Conservation (phyloP, 2,329 filamentous ascomycete species). For the Hymenoscyphus fraxineus region DNA sequence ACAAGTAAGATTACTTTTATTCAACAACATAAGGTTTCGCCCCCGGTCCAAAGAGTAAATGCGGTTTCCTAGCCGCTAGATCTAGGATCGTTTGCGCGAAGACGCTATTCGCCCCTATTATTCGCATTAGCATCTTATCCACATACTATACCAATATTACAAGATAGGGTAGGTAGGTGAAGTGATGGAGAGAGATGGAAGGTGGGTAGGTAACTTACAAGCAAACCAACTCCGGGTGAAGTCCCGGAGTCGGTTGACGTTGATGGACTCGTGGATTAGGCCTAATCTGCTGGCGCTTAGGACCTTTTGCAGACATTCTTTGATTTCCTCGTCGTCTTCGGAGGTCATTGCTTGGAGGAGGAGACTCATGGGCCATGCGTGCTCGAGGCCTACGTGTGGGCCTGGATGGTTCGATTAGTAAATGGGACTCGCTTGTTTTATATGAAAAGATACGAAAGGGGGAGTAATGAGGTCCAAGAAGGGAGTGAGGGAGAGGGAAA, state of each 20-base stretch:
- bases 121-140: neutral
- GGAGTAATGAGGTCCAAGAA: neutral
- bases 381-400: constrained; percentile 72
- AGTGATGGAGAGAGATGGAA: neutral
- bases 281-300: constrained; percentile 72
- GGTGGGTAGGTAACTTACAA: constrained; percentile 43
- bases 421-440: neutral
- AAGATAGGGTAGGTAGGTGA: constrained; percentile 16
- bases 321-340: constrained; percentile 78
- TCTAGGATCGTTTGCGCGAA: constrained; percentile 92
- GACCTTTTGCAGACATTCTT: constrained; percentile 66
- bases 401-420: constrained; percentile 35
- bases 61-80: constrained; percentile 81
- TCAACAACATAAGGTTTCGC: constrained; percentile 52
- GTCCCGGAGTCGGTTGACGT: constrained; percentile 64
- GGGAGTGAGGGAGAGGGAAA: neutral
- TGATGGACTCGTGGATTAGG: constrained; percentile 85
- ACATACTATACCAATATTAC: constrained; percentile 21
- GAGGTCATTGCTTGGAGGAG: constrained; percentile 88
- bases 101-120: constrained; percentile 79
- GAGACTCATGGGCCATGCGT: constrained; percentile 96
- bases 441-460: constrained; percentile 7
- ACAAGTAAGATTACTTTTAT: constrained; percentile 17
- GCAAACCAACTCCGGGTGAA: constrained; percentile 95
- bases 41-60: constrained; percentile 73